Conservation (phyloP, 2,329 filamentous ascomycete species). For the Rutstroemia sydowiana region DNA sequence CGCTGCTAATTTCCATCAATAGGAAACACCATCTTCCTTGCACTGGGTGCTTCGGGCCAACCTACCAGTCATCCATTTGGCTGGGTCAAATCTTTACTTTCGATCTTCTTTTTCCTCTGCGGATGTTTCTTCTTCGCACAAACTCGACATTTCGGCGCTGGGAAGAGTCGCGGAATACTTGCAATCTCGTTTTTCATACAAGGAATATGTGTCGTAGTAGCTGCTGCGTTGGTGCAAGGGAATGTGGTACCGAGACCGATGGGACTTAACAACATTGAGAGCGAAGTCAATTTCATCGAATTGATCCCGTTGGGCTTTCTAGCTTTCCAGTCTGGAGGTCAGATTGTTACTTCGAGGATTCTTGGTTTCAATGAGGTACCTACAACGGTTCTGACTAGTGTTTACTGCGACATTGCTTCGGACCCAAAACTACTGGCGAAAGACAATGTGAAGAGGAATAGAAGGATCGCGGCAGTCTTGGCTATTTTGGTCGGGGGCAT, state of each 20-base stretch:
- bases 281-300: slow-evolving; percentile 33
- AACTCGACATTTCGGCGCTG: slow-evolving; percentile 20
- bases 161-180: slow-evolving; percentile 37
- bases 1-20: not conserved
- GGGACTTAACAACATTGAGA: slow-evolving; percentile 22
- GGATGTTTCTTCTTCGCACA: slow-evolving; percentile 43
- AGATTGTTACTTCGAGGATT: slow-evolving; percentile 67
- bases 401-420: slow-evolving; percentile 74
- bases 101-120: slow-evolving; percentile 45
- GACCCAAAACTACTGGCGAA: slow-evolving; percentile 45
- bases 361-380: slow-evolving; percentile 64
- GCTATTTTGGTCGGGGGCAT: slow-evolving; percentile 47
- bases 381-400: slow-evolving; percentile 72
- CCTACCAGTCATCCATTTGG: slow-evolving; percentile 43
- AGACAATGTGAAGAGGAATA: slow-evolving; percentile 45
- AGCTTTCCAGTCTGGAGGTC: slow-evolving; percentile 68
- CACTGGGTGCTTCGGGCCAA: slow-evolving; percentile 47
- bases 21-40: slow-evolving; percentile 58
- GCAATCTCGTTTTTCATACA: slow-evolving; percentile 45
- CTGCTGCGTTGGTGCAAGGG: slow-evolving; percentile 44
- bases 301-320: slow-evolving; percentile 41
- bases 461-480: slow-evolving; percentile 42
- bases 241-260: slow-evolving; percentile 39
- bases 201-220: slow-evolving; percentile 41
- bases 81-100: slow-evolving; percentile 46